Conservation (phyloP, 1,284 basidiomycete species). For the Afroboletus lepidellus region DNA sequence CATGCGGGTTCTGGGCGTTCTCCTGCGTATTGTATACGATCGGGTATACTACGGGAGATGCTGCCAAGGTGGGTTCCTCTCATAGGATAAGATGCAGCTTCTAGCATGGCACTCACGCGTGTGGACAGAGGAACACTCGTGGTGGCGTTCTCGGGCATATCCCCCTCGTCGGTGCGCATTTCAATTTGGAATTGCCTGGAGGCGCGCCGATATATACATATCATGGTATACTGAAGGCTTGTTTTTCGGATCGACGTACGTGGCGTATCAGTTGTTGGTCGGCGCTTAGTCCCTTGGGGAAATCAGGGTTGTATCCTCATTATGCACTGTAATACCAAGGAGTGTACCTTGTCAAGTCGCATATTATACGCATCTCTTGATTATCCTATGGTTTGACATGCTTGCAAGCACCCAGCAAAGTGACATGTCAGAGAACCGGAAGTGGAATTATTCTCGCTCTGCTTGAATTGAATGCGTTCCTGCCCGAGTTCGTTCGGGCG, state of each 20-base stretch:
- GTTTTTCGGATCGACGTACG: constrained; percentile 7
- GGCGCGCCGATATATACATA: not conserved
- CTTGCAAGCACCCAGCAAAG: no score
- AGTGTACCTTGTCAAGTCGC: no score
- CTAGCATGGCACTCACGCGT: not conserved
- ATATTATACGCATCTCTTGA: no score
- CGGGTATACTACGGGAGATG: constrained; percentile 30
- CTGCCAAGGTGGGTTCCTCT: constrained; percentile 24
- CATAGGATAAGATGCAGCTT: no score
- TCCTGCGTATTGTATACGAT: constrained; percentile 37
- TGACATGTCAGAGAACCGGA: no score
- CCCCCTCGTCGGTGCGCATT: constrained; percentile 14
- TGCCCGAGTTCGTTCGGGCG: no score
- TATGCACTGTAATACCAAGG: no score
- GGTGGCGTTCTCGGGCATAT: constrained; percentile 19
- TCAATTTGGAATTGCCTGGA: not conserved
- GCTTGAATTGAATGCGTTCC: no score
- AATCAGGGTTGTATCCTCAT: no score
- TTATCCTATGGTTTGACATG: no score
- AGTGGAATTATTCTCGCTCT: no score
- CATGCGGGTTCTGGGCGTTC: constrained; percentile 34
- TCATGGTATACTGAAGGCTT: not conserved
- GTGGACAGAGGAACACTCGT: constrained; percentile 13
- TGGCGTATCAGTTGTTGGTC: constrained; percentile 2
- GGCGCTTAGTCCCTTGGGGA: not conserved